These are phyloP conservation scores for Botrytis medusae DNA, from an alignment of 2,329 filamentous ascomycete genomes.

Conservation along the genomic window DNA sequence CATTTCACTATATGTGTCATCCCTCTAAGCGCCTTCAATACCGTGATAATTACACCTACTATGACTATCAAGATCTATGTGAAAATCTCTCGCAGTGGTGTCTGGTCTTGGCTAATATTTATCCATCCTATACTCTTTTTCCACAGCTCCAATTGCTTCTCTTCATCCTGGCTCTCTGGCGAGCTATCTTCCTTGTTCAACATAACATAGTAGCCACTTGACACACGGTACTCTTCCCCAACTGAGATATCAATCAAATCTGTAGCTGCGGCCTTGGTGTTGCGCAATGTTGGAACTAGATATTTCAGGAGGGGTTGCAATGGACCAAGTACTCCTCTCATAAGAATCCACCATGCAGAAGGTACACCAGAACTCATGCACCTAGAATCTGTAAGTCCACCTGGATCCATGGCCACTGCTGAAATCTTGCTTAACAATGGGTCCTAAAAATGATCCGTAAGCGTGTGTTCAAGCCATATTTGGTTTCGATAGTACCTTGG, in stretches of 20 bases:
- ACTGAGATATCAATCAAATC: conserved; percentile 1
- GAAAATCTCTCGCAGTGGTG: not conserved
- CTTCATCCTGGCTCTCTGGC: conserved; percentile 1
- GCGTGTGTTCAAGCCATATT: not conserved
- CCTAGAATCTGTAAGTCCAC: not conserved
- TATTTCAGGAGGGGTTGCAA: not conserved
- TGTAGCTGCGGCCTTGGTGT: not conserved
- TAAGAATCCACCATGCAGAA: not conserved
- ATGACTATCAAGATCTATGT: not conserved
- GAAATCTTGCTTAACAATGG: not conserved
- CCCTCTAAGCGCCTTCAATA: no score
- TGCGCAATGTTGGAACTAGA: not conserved
- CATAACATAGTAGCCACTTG: conserved; percentile 5
- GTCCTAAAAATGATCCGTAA: not conserved
- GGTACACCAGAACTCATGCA: conserved; percentile 1
- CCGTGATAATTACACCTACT: no score
- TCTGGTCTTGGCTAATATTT: not conserved
- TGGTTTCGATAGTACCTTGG: not conserved
- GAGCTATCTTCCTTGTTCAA: conserved; percentile 1
- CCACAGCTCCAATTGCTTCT: conserved; percentile 5
- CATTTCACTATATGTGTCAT: no score
- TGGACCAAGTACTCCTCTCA: conserved; percentile 6
- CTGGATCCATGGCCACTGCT: not conserved
- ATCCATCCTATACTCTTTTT: conserved; percentile 6
- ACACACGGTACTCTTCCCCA: not conserved